phyloP scores from a whole-genome alignment of 2,329 filamentous ascomycete genomes.

The Helotiales sp. region DNA sequence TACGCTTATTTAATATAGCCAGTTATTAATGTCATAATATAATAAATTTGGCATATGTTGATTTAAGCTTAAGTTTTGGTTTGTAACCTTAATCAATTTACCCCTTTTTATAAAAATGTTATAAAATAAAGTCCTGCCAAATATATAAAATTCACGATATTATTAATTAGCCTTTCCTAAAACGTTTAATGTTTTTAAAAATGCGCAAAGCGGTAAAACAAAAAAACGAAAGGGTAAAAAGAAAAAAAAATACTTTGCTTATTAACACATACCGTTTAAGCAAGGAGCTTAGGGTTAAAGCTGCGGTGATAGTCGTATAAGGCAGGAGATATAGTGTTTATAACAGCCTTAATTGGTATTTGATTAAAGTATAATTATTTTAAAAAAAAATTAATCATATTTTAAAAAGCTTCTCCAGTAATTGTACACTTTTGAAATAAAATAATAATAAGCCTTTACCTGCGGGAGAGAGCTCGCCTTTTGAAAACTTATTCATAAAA shows the following conservation, averaged over 20 bases:
- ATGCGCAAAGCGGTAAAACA: conserved; percentile 1
- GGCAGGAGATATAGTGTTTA: background rate
- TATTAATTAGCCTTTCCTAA: background rate
- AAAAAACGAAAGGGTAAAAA: background rate
- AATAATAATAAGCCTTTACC: background rate
- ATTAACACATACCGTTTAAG: conserved; percentile 2
- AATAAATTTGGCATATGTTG: background rate
- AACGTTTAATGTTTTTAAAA: background rate
- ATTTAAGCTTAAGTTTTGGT: conserved; percentile 3
- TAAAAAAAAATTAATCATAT: background rate
- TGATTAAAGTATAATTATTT: conserved; percentile 12
- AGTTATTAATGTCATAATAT: background rate
- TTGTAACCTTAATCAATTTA: background rate
- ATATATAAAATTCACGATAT: background rate
- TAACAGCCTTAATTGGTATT: background rate
- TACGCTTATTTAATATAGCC: background rate
- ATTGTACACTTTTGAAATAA: background rate
- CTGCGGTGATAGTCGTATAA: background rate
- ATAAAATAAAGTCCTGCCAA: background rate
- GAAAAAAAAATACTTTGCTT: background rate
- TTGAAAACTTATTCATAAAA: background rate
- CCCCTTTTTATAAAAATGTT: background rate
- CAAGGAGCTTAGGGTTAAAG: background rate
- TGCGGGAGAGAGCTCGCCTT: background rate
- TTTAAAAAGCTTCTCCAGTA: background rate